Evolutionary conservation across 2,329 filamentous ascomycete species (phyloP), one percentile per base, ranked within the genome.

Genomic region (Periconia macrospinosa): DNA sequence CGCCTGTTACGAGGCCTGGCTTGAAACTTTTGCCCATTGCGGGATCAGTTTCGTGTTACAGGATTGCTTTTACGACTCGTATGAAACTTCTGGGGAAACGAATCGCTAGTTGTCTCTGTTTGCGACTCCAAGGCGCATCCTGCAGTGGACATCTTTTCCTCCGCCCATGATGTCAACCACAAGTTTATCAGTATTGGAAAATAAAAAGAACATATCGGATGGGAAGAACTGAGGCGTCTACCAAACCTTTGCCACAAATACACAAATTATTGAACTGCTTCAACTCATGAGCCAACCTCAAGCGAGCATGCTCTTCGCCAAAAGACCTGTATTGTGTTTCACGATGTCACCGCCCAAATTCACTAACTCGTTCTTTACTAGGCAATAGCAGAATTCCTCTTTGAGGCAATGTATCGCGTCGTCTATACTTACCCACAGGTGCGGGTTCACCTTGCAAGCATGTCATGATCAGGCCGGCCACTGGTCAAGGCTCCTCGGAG

Each of bases 51-150:
- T 23, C 42, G 27, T 15, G 42, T 44, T 33, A 46, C 44, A 30
- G 35, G 41, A 20, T 35, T 20, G 30, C 17, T 15, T 20, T 19
- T 20, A 30, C 33, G 10, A 41, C 14, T 23, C 14, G 13, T 15
- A 18, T 48, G 46, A 48, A 48, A 48, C 46, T 6, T 41, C 40
- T 41, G 18, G 17, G 46, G 46, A 41, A 48, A 48, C 37, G 40
- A 15, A 20, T 40, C 45, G 33, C 45, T 3, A 27, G 5, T n/a
- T 20, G 33, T 14, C 33, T 10, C 11, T 13, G 11, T 37, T 40
- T 17, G 18, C 13, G 35, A 35, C 30, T 14, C 6, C 46, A 41
- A 48, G 46, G 19, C 46, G 23, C 17, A 27, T 17, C 9, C 45
- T 18, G 8, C 27, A 35, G 27, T 19, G 15, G 33, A 37, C 3